Conservation (phyloP, 257 asterid species). For the Solanum virginianum region DNA sequence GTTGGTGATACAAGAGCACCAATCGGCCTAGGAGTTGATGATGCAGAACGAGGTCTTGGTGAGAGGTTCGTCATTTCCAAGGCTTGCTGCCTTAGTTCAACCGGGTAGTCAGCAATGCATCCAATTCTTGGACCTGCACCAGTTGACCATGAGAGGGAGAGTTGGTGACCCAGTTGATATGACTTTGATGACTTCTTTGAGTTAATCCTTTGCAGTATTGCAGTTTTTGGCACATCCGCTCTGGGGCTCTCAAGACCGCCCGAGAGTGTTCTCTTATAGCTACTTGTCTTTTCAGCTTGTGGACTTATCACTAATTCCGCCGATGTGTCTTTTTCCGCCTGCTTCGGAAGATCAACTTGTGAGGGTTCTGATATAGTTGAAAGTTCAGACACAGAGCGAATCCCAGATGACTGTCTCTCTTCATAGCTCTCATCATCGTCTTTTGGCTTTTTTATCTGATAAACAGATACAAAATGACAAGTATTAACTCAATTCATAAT, state of each 20-base stretch:
- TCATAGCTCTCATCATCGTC: slow-evolving; percentile 47
- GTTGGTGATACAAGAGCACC: slow-evolving; percentile 25
- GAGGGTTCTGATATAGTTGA: slow-evolving; percentile 16
- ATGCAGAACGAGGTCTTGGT: slow-evolving; percentile 25
- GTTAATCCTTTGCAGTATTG: slow-evolving; percentile 63
- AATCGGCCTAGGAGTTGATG: slow-evolving; percentile 20
- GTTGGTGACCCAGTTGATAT: slow-evolving; percentile 70
- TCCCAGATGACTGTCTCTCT: slow-evolving; percentile 7
- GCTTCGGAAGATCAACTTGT: slow-evolving; percentile 12
- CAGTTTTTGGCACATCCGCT: slow-evolving; percentile 52
- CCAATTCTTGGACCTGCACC: slow-evolving; percentile 96
- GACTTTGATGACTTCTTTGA: slow-evolving; percentile 69
- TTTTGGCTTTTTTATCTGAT: slow-evolving; percentile 50
- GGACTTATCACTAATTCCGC: slow-evolving; percentile 15
- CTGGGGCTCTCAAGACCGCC: slow-evolving; percentile 85
- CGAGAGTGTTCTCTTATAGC: slow-evolving; percentile 68
- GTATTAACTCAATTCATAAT: background rate
- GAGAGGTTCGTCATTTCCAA: slow-evolving; percentile 78
- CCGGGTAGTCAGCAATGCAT: slow-evolving; percentile 79
- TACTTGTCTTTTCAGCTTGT: slow-evolving; percentile 10
- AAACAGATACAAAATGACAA: background rate
- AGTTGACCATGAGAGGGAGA: slow-evolving; percentile 62
- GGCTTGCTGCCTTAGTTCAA: slow-evolving; percentile 74
- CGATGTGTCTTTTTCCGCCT: slow-evolving; percentile 11
- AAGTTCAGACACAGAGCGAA: slow-evolving; percentile 6